Evolutionary conservation across 2,329 filamentous ascomycete genomes (phyloP), one percentile per base, ranked within the genome.

Genomic region (Paraphaeosphaeria sporulosa): DNA sequence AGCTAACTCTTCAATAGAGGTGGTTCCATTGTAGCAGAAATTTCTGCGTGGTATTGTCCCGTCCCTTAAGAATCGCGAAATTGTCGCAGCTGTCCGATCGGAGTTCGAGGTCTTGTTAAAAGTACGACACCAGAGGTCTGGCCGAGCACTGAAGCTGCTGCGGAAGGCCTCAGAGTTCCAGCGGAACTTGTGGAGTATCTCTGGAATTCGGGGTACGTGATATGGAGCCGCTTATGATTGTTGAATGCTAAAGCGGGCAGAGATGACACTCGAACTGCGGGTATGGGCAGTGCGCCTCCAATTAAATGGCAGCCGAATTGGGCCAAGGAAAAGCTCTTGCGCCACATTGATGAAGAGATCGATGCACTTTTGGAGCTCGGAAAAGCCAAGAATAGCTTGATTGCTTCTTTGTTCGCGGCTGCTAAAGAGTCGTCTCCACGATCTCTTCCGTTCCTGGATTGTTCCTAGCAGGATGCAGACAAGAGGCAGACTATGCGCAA

Each of bases 311-410:
- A 44, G 25, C 59, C 55, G 30, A 34, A 27, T 19, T 61, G 55
- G 55, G 27, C 43, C 25, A 38, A 38, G 13, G 46, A 55, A n/a
- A 34, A 38, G 30, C 55, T 58, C 23, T 51, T 58, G 9, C n/a
- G 36, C 13, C 36, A 55, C n/a, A 44, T 61, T 13, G 44, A 58
- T 21, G 55, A 50, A 21, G 59, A 61, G 36, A 48, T 61, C 5
- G 54, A 55, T 34, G 55, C 59, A 15, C 51, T 61, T 4, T 36
- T 61, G n/a, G 50, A 61, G 21, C 38, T 58, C 10, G 55, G 60
- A 2, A 42, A 59, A 27, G 60, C 60, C 19, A 62, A 59, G 27
- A 62, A 56, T 21, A 62, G 60, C 38, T 42, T 62, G 27, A 40
- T 62, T 5, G 52, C 48, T 19, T 53, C 56, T 23, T 46, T 59